Conservation (phyloP, 2,329 filamentous ascomycete species). For the Pyrenochaeta sp. region DNA sequence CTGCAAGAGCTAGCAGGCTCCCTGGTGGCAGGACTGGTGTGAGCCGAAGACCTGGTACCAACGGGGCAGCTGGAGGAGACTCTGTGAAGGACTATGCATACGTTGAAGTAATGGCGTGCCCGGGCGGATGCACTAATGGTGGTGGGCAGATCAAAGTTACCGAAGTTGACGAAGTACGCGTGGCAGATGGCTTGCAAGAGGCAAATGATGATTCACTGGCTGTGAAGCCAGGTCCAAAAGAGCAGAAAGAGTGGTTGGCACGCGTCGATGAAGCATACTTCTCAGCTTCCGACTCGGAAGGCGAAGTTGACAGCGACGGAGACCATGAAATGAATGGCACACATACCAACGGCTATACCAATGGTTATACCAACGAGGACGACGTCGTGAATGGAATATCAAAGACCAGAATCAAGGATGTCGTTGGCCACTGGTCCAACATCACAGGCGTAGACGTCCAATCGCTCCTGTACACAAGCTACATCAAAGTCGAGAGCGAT, state of each 20-base stretch:
- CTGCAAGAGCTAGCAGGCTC: conserved; percentile 70
- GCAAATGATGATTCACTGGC: conserved; percentile 35
- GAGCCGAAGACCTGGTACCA: conserved; percentile 72
- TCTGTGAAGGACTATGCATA: conserved; percentile 79
- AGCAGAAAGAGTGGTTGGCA: conserved; percentile 75
- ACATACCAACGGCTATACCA: conserved; percentile 8
- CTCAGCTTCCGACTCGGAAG: conserved; percentile 66
- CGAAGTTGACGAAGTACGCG: conserved; percentile 65
- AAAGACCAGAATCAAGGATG: conserved; percentile 68
- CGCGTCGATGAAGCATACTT: conserved; percentile 78
- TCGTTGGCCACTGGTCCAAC: conserved; percentile 77
- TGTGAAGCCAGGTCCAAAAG: conserved; percentile 71
- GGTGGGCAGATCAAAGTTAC: conserved; percentile 93
- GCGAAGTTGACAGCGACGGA: conserved; percentile 47
- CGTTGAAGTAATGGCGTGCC: conserved; percentile 98
- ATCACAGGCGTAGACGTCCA: conserved; percentile 74
- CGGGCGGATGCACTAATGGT: conserved; percentile 97
- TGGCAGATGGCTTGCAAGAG: conserved; percentile 35
- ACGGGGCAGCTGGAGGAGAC: conserved; percentile 67
- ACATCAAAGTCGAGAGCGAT: conserved; percentile 91
- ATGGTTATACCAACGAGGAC: conserved; percentile 7
- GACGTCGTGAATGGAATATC: conserved; percentile 69
- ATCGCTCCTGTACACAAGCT: conserved; percentile 83
- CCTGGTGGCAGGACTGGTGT: conserved; percentile 43
- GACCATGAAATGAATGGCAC: conserved; percentile 41